A percentile compares a stretch with the other conserved stretches of the same genome.
These are phyloP conservation scores for Filobasidium wieringae DNA, from an alignment of 768 basidiomycete genomes.

Conservation along the genomic window DNA sequence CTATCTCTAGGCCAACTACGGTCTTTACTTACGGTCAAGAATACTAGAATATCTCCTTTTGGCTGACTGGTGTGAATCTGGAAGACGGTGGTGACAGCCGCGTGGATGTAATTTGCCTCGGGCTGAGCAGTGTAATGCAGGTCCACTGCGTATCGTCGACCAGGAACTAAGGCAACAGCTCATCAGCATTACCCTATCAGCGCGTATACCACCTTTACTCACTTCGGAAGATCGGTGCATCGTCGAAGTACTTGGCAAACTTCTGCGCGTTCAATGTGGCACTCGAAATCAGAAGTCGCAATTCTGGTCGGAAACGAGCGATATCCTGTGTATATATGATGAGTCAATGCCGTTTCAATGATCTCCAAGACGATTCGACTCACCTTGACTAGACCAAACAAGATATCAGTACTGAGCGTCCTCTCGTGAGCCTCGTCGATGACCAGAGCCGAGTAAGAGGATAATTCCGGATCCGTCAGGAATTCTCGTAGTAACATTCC, in stretches of 20 bases:
- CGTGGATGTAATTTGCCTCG: slow-evolving; percentile 97
- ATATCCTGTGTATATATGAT: too few species aligned
- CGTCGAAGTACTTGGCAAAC: slow-evolving; percentile 94
- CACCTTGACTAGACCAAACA: slow-evolving; percentile 97
- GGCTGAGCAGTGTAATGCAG: slow-evolving; percentile 98
- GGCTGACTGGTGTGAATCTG: slow-evolving; percentile 99
- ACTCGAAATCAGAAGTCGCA: slow-evolving; percentile 74
- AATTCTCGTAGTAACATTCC: slow-evolving; percentile 97
- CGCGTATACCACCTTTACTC: slow-evolving; percentile 27
- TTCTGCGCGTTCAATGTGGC: slow-evolving; percentile 97
- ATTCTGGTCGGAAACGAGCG: slow-evolving; percentile 86
- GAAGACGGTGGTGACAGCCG: slow-evolving; percentile 95
- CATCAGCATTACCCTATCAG: slow-evolving; percentile 10
- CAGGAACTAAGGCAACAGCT: slow-evolving; percentile 56
- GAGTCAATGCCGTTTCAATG: too few species aligned
- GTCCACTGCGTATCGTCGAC: slow-evolving; percentile 92
- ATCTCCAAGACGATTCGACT: slow-evolving; percentile 38
- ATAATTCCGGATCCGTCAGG: slow-evolving; percentile 90
- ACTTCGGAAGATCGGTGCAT: slow-evolving; percentile 90
- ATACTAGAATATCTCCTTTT: slow-evolving; percentile 92
- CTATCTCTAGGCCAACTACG: background rate
- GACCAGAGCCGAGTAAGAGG: slow-evolving; percentile 85
- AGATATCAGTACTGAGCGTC: slow-evolving; percentile 93
- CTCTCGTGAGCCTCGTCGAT: slow-evolving; percentile 99
- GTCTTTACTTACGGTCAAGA: slow-evolving; percentile 76